Base-by-base conservation (phyloP, 768 basidiomycete genomes). In the Boletellus sp. region DNA sequence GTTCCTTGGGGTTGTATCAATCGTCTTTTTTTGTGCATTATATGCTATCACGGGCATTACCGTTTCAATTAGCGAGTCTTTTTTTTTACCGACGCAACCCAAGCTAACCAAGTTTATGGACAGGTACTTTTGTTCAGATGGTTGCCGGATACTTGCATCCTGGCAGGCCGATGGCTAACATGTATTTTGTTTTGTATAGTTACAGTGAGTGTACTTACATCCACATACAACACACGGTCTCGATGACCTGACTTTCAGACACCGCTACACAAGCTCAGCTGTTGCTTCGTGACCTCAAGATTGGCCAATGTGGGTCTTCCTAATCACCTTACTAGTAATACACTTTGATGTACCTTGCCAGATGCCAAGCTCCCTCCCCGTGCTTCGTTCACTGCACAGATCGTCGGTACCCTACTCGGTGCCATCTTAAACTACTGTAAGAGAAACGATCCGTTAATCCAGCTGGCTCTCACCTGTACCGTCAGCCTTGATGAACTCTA, bases 271-370 rank as follows among this genome's bases (percentile, higher is more conserved):
- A 83, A 62, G 78, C 78, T 32, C 64, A 65, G 45, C 69, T 76
- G 2, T 67, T 84, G n/a, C 74, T 82, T 39, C 73, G 79, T 20
- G 83, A 84, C 56, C 69, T 84, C 8, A 85, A 83, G 61, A 75
- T 63, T 20, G 58, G 47, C 28, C 28, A 28, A 10, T 28, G 28
- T 28, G 3, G 28, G 7, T 28, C 4, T 28, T 28, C 28, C 28
- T 28, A 10, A 11, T 7, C 1, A 11, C 9, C 28, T 7, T 28
- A 10, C 9, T 11, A 28, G 28, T 28, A 11, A 10, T 11, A 11
- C 11, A 9, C 8, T 8, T 7, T 28, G 28, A 28, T 11, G 11
- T 7, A 28, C 28, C 28, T 28, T 10, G 28, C 28, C 28, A 28
- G 28, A 28, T 28, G 3, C 28, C 9, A 28, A 28, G 28, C 28